Percentiles rank a stretch among this genome's conserved stretches.
Evolutionary conservation across 179 eudicot genomes (phyloP).

Genomic region (Heliamphora pulchella): DNA sequence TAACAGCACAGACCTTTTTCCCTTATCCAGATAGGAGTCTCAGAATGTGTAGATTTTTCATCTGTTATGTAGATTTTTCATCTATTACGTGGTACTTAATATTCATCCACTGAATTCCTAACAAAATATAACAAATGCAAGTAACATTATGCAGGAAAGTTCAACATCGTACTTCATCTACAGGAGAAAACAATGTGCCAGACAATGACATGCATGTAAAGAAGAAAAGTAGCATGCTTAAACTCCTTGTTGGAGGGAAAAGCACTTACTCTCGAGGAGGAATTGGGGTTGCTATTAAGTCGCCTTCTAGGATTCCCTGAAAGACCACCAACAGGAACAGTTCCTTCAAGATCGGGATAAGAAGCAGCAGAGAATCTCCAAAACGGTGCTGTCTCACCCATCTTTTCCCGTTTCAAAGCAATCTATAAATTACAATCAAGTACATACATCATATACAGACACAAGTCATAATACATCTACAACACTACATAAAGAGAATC

Average conservation of each 20-base stretch:
- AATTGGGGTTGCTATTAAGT: slow-evolving; percentile 24
- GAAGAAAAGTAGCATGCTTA: background rate
- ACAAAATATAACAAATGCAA: background rate
- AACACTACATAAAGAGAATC: background rate
- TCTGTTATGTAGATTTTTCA: background rate
- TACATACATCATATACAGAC: background rate
- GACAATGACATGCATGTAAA: slow-evolving; percentile 1
- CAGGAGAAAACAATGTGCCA: background rate
- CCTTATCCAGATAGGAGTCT: background rate
- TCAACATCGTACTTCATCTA: background rate
- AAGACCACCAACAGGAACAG: slow-evolving; percentile 23
- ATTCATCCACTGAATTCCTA: background rate
- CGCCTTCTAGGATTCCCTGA: slow-evolving; percentile 25
- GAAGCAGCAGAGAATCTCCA: slow-evolving; percentile 94
- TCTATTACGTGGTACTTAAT: too few species aligned
- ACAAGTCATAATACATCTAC: background rate
- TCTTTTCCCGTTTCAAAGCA: slow-evolving; percentile 70
- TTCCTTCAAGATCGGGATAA: slow-evolving; percentile 67
- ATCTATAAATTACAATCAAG: slow-evolving; percentile 36
- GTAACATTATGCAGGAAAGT: background rate
- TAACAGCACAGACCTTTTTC: background rate
- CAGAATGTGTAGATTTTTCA: background rate
- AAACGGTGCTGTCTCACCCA: slow-evolving; percentile 87
- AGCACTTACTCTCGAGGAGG: slow-evolving; percentile 16
- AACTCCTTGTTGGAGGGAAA: background rate